Conservation (phyloP, 148 eudicot genomes). For the Rhododendron griersonianum region DNA sequence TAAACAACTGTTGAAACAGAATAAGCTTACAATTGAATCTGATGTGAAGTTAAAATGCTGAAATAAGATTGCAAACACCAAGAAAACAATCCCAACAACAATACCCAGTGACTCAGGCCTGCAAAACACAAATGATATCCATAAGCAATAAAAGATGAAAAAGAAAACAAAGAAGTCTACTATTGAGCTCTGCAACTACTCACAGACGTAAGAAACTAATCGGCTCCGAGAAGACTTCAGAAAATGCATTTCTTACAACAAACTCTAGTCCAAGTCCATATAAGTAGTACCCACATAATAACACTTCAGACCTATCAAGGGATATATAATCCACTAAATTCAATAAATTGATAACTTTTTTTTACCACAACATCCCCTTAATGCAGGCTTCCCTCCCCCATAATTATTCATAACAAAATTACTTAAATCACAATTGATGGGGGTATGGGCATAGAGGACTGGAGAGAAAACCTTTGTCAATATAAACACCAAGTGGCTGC, state of each 20-base stretch:
- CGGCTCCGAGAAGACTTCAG: background rate
- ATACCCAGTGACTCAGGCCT: conserved; percentile 98
- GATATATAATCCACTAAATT: background rate
- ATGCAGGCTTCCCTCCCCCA: background rate
- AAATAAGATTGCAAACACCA: conserved; percentile 72
- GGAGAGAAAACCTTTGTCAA: background rate
- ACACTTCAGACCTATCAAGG: background rate
- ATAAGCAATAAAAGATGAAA: background rate
- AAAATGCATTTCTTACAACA: background rate
- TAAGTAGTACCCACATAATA: background rate
- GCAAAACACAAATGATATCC: conserved; percentile 30
- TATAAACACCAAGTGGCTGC: background rate
- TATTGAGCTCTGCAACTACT: background rate
- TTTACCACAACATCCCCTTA: background rate
- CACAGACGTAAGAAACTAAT: background rate
- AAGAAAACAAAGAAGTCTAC: background rate
- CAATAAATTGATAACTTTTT: background rate
- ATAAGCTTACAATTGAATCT: conserved; percentile 69
- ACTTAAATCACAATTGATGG: too few species aligned
- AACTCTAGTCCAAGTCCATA: background rate
- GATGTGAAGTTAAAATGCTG: conserved; percentile 82
- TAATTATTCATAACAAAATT: too few species aligned
- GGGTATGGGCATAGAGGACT: too few species aligned
- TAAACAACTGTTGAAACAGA: background rate
- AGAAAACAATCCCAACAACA: conserved; percentile 80